These are phyloP conservation scores for Mrakia blollopis DNA, from an alignment of 768 basidiomycete species.

Conservation along the genomic window DNA sequence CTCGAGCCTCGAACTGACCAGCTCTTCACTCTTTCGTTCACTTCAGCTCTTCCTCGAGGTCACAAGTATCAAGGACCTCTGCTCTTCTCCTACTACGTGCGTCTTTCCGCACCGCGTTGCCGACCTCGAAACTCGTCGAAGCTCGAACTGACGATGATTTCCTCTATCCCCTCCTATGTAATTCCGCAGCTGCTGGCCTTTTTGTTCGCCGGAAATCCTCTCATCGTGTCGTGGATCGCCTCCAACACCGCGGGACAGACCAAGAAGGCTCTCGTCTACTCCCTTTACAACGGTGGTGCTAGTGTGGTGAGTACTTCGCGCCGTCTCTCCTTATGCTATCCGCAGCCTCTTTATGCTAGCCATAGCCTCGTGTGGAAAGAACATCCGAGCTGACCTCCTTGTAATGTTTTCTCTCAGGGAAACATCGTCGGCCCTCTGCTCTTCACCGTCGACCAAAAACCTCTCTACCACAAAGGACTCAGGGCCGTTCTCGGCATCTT, in stretches of 20 bases:
- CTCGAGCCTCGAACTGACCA: background rate
- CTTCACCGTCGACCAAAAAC: conserved; percentile 33
- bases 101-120: too few species aligned
- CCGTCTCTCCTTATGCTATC: too few species aligned
- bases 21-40: background rate
- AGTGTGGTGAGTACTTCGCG: background rate
- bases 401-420: conserved; percentile 39
- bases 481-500: conserved; percentile 48
- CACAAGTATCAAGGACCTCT: conserved; percentile 36
- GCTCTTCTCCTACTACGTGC: conserved; percentile 32
- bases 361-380: too few species aligned
- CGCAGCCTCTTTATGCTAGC: too few species aligned
- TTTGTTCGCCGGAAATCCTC: conserved; percentile 44
- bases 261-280: conserved; percentile 47
- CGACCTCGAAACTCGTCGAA: too few species aligned
- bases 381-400: too few species aligned
- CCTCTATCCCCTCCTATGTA: too few species aligned
- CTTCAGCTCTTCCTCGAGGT: conserved; percentile 41
- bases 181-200: conserved; percentile 40
- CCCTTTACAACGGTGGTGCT: conserved; percentile 50
- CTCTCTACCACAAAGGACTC: conserved; percentile 48
- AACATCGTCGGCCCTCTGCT: conserved; percentile 43
- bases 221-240: conserved; percentile 38
- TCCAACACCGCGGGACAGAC: conserved; percentile 39
- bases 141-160: too few species aligned